A percentile compares a stretch with the other conserved stretches of the same genome.
Conservation (phyloP, 176 grass and related monocot species). For the Puya raimondii region DNA sequence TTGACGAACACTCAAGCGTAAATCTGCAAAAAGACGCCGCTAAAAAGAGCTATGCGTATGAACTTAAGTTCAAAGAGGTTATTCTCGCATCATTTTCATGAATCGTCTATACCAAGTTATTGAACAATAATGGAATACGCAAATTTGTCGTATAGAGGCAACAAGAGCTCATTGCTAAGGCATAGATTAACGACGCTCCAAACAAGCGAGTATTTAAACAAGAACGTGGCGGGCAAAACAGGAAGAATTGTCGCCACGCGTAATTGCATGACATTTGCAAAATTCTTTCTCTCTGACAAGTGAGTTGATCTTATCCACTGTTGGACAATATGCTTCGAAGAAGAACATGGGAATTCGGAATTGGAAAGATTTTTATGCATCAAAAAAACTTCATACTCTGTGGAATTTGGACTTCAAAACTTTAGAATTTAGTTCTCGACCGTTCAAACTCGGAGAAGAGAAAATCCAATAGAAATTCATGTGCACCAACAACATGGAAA, state of each 20-base stretch:
- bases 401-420: background rate
- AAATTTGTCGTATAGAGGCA: too few species aligned
- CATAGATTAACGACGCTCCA: background rate
- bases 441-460: background rate
- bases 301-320: background rate
- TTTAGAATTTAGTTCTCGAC: background rate
- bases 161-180: background rate
- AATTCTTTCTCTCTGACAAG: too few species aligned
- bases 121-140: too few species aligned
- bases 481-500: background rate
- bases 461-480: background rate
- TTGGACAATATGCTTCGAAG: background rate
- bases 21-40: too few species aligned
- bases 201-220: background rate
- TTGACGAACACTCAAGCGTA: too few species aligned
- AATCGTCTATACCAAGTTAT: too few species aligned
- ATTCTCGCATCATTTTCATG: too few species aligned
- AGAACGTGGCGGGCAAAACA: background rate
- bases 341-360: background rate
- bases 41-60: too few species aligned
- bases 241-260: background rate
- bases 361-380: background rate
- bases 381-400: background rate
- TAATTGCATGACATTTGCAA: background rate
- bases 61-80: too few species aligned